Conservation (phyloP, 176 grass and related monocot species). For the Hsuehochloa calcarea region DNA sequence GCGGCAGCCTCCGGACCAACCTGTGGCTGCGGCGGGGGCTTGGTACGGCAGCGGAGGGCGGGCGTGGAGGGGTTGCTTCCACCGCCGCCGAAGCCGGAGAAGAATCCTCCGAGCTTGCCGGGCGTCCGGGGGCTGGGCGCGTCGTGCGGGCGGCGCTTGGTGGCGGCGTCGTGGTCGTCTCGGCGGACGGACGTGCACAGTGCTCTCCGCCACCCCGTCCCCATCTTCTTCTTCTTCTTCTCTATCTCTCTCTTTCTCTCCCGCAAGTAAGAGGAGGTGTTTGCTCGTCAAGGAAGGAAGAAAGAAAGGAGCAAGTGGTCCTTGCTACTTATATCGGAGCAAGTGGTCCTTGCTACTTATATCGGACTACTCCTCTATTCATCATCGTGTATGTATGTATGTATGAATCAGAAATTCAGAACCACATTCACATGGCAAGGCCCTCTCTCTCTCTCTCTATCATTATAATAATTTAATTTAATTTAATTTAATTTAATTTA, state of each 20-base stretch:
- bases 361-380: background rate
- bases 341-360: background rate
- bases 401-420: too few species aligned
- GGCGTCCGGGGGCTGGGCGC: conserved; percentile 26
- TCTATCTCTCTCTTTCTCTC: too few species aligned
- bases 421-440: too few species aligned
- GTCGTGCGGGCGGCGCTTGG: conserved; percentile 26
- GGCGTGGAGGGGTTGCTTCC: conserved; percentile 33
- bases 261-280: too few species aligned
- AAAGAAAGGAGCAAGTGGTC: too few species aligned
- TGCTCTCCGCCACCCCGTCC: conserved; percentile 87
- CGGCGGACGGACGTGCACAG: conserved; percentile 83
- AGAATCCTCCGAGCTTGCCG: conserved; percentile 59
- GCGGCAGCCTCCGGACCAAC: conserved; percentile 22
- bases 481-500: too few species aligned
- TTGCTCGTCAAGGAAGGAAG: background rate
- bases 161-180: conserved; percentile 20
- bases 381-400: too few species aligned
- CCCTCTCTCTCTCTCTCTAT: too few species aligned
- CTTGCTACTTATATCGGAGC: background rate
- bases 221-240: conserved; percentile 36
- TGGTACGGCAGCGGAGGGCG: conserved; percentile 53
- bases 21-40: conserved; percentile 25
- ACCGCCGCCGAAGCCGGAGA: conserved; percentile 38
- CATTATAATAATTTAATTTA: too few species aligned